Conservation (phyloP, 2,329 filamentous ascomycete genomes). For the Colletotrichum musae region DNA sequence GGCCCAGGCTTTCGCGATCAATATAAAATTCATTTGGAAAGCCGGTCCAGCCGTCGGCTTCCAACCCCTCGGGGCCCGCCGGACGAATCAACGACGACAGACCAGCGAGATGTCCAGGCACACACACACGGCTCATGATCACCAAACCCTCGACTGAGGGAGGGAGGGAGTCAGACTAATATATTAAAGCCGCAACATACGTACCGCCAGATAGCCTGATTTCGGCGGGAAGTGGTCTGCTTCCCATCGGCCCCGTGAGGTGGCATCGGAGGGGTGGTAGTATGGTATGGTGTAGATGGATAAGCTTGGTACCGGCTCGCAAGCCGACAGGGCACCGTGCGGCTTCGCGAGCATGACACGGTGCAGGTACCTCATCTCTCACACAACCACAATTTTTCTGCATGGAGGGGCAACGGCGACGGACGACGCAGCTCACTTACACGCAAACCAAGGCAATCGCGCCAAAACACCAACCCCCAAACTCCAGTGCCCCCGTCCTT, state of each 20-base stretch:
- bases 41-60: neutral
- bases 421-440: conserved; percentile 30
- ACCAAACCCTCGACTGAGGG: neutral
- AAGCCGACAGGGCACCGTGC: conserved; percentile 20
- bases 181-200: conserved; percentile 23
- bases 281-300: conserved; percentile 15
- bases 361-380: conserved; percentile 26
- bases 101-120: neutral
- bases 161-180: neutral
- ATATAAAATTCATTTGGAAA: neutral
- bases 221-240: neutral
- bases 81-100: neutral
- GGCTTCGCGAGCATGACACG: neutral
- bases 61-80: neutral
- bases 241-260: neutral
- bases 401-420: neutral
- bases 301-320: conserved; percentile 29
- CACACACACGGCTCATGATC: neutral
- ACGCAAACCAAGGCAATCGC: conserved; percentile 17
- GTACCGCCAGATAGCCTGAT: conserved; percentile 10
- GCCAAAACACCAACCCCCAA: neutral
- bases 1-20: neutral
- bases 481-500: neutral
- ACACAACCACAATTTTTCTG: conserved; percentile 17
- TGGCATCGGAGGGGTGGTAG: conserved; percentile 19